Evolutionary conservation across 2,329 filamentous ascomycete species (phyloP).

Genomic region (Fusarium dlaminii): DNA sequence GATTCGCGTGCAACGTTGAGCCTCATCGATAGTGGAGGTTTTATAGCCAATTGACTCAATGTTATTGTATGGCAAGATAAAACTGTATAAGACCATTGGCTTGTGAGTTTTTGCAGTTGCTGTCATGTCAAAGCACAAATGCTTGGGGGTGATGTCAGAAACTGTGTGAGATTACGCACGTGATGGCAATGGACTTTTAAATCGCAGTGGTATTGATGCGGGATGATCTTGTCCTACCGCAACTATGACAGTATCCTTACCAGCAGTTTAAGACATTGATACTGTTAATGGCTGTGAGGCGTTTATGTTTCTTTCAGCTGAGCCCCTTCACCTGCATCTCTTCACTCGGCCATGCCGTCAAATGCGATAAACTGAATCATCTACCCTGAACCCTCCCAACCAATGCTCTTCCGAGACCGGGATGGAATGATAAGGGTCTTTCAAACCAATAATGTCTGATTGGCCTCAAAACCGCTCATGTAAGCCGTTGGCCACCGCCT

Average conservation of each 20-base stretch:
- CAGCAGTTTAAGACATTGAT: neutral
- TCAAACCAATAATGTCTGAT: neutral
- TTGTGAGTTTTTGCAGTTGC: no score
- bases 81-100: neutral
- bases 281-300: neutral
- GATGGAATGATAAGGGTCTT: neutral
- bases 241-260: no score
- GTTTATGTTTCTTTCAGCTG: neutral
- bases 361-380: neutral
- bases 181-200: rapidly evolving
- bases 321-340: neutral
- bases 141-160: rapidly evolving
- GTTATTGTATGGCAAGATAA: no score
- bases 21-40: neutral
- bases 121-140: neutral
- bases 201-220: rapidly evolving
- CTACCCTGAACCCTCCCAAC: neutral
- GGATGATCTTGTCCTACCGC: neutral
- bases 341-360: neutral
- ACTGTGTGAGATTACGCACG: no score
- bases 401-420: neutral
- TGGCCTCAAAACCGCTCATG: neutral
- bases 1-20: neutral
- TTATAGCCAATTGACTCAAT: neutral
- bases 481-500: neutral